Evolutionary conservation across 139 green algal species (phyloP).

Genomic region (Astrephomene gubernaculifera): DNA sequence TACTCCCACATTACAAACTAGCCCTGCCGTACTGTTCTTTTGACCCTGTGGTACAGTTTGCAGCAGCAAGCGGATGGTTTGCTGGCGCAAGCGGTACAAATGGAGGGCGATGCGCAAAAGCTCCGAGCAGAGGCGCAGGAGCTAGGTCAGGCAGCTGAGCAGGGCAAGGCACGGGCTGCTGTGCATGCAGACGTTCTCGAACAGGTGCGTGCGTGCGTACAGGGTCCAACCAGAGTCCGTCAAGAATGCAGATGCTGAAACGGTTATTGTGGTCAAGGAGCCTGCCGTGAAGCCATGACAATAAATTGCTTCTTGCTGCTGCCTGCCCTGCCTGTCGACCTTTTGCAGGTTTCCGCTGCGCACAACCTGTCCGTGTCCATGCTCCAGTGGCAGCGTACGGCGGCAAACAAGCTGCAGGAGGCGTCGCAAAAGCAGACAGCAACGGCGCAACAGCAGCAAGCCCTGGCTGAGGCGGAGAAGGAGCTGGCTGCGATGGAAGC

Average conservation of each 20-base stretch:
- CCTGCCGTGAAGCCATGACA: too few relatives aligned
- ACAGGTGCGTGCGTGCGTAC: too few relatives aligned
- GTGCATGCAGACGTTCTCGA: neutral
- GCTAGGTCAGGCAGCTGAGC: neutral
- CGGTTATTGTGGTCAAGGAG: too few relatives aligned
- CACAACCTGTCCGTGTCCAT: neutral
- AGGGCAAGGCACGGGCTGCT: neutral
- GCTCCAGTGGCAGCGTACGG: neutral
- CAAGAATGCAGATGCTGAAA: too few relatives aligned
- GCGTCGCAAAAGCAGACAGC: neutral
- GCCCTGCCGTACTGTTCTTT: too few relatives aligned
- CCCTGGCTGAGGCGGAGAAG: neutral
- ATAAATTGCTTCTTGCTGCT: too few relatives aligned
- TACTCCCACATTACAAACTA: too few relatives aligned
- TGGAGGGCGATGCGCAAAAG: constrained; percentile 7
- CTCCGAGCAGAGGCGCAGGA: neutral
- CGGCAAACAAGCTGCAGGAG: neutral
- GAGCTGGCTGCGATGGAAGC: neutral
- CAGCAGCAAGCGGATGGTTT: constrained; percentile 32
- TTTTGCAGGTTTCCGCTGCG: neutral
- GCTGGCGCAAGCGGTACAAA: neutral
- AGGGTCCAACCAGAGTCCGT: too few relatives aligned
- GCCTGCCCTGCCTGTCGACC: too few relatives aligned
- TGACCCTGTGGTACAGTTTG: neutral
- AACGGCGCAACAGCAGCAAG: neutral